Evolutionary conservation across 306 rosid genomes (phyloP).

Genomic region (Begonia masoniana): DNA sequence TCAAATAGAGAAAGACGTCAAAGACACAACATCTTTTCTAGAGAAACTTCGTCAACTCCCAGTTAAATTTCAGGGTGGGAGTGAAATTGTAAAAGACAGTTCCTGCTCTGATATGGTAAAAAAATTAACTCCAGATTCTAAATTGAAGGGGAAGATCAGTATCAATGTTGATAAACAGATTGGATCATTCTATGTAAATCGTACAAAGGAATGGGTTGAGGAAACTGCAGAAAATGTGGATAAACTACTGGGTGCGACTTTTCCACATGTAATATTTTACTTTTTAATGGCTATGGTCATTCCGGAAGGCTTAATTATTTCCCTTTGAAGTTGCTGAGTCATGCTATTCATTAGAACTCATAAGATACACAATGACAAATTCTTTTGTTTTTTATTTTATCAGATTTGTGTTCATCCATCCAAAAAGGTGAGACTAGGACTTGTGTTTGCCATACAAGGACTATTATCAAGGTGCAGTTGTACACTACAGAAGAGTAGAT

Average conservation of each 20-base stretch:
- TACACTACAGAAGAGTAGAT: constrained; percentile 57
- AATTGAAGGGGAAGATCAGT: constrained; percentile 27
- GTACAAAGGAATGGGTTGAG: constrained; percentile 73
- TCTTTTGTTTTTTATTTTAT: constrained; percentile 15
- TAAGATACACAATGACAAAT: too few species aligned
- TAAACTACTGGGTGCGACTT: constrained; percentile 55
- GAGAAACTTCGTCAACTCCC: constrained; percentile 72
- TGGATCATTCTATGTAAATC: constrained; percentile 54
- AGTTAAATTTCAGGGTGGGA: constrained; percentile 29
- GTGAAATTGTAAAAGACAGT: constrained; percentile 23
- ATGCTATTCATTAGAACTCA: constrained; percentile 6
- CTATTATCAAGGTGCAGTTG: constrained; percentile 48
- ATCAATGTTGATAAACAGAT: constrained; percentile 23
- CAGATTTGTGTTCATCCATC: constrained; percentile 85
- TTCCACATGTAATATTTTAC: constrained; percentile 58
- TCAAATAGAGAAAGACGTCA: constrained; percentile 17
- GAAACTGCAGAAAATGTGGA: constrained; percentile 50
- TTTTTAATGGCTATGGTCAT: constrained; percentile 12
- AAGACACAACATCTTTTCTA: constrained; percentile 39
- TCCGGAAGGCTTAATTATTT: constrained; percentile 4
- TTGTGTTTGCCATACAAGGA: constrained; percentile 60
- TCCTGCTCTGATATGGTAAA: constrained; percentile 21
- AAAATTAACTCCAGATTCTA: constrained; percentile 16
- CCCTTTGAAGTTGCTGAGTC: constrained; percentile 9
- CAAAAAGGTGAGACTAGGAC: constrained; percentile 72